Evolutionary conservation across 1,284 basidiomycete species (phyloP).

Genomic region (Cutaneotrichosporon cutaneum): DNA sequence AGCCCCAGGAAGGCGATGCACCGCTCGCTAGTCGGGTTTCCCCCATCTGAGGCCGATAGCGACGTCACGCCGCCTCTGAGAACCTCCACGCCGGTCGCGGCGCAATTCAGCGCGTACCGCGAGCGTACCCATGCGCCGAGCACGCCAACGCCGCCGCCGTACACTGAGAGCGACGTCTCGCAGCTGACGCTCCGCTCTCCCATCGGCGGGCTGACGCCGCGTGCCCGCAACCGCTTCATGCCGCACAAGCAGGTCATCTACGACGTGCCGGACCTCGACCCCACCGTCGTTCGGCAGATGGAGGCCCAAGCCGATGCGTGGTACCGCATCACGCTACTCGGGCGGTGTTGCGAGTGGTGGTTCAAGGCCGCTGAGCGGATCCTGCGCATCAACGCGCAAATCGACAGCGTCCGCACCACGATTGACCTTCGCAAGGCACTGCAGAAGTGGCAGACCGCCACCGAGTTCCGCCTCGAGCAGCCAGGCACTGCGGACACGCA

Average conservation of each 20-base stretch:
- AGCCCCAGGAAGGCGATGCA: slow-evolving; percentile 18
- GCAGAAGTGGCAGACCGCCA: slow-evolving; percentile 33
- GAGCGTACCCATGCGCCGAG: neutral
- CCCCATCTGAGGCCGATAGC: slow-evolving; percentile 11
- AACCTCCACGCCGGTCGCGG: slow-evolving; percentile 18
- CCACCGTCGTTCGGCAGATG: slow-evolving; percentile 25
- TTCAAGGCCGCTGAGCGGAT: slow-evolving; percentile 40
- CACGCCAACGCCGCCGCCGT: slow-evolving; percentile 10
- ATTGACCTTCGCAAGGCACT: slow-evolving; percentile 45
- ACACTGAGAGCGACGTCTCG: slow-evolving; percentile 16
- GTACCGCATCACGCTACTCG: slow-evolving; percentile 41
- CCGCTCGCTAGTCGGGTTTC: slow-evolving; percentile 21
- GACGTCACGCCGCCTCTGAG: slow-evolving; percentile 13
- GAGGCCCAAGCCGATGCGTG: slow-evolving; percentile 44
- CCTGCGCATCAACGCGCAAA: slow-evolving; percentile 40
- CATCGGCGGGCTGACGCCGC: neutral
- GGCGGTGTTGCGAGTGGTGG: slow-evolving; percentile 49
- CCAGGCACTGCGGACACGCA: slow-evolving; percentile 42
- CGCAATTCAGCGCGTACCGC: slow-evolving; percentile 12
- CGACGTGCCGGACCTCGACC: slow-evolving; percentile 4
- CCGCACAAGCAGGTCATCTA: neutral
- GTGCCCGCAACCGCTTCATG: neutral
- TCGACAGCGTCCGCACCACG: slow-evolving; percentile 39
- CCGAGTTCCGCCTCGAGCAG: slow-evolving; percentile 29
- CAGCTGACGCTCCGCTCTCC: slow-evolving; percentile 4